Evolutionary conservation across 257 asterid genomes (phyloP).

Genomic region (Knoxia roxburghii): DNA sequence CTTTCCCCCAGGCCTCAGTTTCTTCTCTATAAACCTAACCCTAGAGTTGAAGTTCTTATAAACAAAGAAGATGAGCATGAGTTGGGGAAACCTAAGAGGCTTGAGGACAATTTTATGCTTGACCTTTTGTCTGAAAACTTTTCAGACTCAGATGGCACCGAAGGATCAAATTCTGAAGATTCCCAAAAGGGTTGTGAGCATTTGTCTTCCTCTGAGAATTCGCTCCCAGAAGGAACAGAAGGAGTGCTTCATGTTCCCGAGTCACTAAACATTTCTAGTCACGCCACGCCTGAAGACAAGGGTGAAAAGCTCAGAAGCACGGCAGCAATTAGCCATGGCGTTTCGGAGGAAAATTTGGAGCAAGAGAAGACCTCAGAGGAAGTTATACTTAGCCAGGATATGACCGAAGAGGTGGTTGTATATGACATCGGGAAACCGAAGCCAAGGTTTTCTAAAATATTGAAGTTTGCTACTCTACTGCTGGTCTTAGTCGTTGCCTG

Average conservation of each 20-base stretch:
- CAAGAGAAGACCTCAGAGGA: neutral
- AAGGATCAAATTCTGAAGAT: slow-evolving; percentile 36
- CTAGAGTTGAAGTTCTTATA: slow-evolving; percentile 46
- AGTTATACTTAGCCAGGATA: neutral
- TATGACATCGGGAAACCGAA: slow-evolving; percentile 27
- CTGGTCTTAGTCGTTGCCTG: slow-evolving; percentile 37
- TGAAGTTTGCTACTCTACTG: slow-evolving; percentile 34
- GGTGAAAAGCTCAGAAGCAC: neutral
- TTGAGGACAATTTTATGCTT: slow-evolving; percentile 34
- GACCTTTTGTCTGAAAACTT: slow-evolving; percentile 40
- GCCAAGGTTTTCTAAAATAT: slow-evolving; percentile 21
- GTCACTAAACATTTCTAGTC: neutral
- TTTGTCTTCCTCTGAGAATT: slow-evolving; percentile 23
- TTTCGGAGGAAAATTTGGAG: slow-evolving; percentile 25
- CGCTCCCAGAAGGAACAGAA: slow-evolving; percentile 7
- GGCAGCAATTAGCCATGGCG: neutral
- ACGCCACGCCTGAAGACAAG: neutral
- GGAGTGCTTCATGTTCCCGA: slow-evolving; percentile 22
- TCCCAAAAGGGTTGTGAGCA: slow-evolving; percentile 29
- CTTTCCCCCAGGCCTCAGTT: slow-evolving; percentile 84
- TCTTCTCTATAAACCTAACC: slow-evolving; percentile 69
- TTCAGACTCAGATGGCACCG: slow-evolving; percentile 45
- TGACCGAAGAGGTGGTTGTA: slow-evolving; percentile 20
- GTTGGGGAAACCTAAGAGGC: slow-evolving; percentile 23
- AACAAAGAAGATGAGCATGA: slow-evolving; percentile 36